Percentiles rank a stretch among this genome's conserved stretches.
Evolutionary conservation across 441 rosid species (phyloP).

Genomic region (Erysimum pusillum): DNA sequence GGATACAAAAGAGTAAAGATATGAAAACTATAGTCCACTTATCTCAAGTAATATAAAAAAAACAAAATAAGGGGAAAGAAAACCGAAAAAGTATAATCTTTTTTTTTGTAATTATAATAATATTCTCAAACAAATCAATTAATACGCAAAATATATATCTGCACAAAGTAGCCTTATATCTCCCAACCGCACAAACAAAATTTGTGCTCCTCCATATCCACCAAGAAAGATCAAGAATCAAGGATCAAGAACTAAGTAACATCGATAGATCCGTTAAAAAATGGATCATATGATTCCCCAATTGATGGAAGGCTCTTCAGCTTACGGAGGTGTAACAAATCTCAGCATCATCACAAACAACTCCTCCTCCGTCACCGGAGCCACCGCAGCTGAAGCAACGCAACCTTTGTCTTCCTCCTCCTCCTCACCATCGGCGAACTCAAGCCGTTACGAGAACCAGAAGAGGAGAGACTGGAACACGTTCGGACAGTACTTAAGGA

Average conservation of each 20-base stretch:
- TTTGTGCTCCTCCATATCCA: conserved; percentile 39
- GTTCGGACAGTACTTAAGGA: conserved; percentile 48
- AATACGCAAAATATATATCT: conserved; percentile 41
- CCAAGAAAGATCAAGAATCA: conserved; percentile 39
- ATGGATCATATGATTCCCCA: conserved; percentile 49
- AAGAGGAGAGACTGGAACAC: conserved; percentile 55
- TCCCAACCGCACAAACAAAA: conserved; percentile 44
- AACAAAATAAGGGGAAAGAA: neutral
- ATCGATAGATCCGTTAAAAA: conserved; percentile 13
- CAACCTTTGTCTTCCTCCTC: conserved; percentile 33
- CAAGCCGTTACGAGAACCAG: conserved; percentile 53
- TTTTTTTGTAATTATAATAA: conserved; percentile 20
- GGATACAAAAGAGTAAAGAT: conserved; percentile 26
- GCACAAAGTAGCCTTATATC: conserved; percentile 37
- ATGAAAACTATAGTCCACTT: conserved; percentile 38
- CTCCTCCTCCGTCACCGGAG: conserved; percentile 35
- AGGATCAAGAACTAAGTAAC: conserved; percentile 21
- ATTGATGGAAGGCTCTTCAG: conserved; percentile 43
- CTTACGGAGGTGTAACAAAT: conserved; percentile 40
- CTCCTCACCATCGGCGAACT: conserved; percentile 36
- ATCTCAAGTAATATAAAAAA: conserved; percentile 23
- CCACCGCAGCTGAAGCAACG: conserved; percentile 28
- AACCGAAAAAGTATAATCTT: neutral
- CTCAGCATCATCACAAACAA: conserved; percentile 42
- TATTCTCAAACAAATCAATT: neutral